These are phyloP conservation scores for Globisporangium orthogonon DNA, from an alignment of 352 stramenopile species.

Conservation along the genomic window DNA sequence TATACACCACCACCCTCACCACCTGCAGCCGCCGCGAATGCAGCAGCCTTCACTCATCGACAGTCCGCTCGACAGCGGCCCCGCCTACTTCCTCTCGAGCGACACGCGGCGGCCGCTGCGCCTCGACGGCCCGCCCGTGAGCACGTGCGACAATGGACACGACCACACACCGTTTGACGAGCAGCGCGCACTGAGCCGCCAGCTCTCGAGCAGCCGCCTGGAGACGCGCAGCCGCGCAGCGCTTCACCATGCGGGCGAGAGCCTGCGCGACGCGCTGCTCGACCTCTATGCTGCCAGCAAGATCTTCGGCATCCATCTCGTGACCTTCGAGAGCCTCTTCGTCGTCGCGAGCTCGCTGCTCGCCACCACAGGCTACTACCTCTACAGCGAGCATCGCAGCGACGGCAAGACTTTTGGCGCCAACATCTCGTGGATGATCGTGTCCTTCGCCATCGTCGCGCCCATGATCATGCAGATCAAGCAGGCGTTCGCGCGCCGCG, in stretches of 20 bases:
- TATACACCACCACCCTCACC: background rate
- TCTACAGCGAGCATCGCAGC: constrained; percentile 29
- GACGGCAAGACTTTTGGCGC: constrained; percentile 42
- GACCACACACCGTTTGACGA: constrained; percentile 17
- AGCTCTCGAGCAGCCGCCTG: constrained; percentile 13
- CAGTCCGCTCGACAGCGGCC: background rate
- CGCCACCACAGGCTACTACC: constrained; percentile 65
- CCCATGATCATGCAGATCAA: constrained; percentile 88
- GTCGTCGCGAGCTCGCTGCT: constrained; percentile 56
- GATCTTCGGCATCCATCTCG: constrained; percentile 67
- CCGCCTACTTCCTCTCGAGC: constrained; percentile 9
- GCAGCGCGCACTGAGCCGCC: constrained; percentile 1
- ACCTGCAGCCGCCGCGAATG: background rate
- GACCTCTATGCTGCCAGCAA: constrained; percentile 76
- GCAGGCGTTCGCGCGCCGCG: constrained; percentile 68
- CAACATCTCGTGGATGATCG: constrained; percentile 84
- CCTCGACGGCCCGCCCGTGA: constrained; percentile 10
- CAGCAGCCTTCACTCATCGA: background rate
- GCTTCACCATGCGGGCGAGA: constrained; percentile 29
- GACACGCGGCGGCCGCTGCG: constrained; percentile 4
- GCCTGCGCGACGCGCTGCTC: constrained; percentile 50
- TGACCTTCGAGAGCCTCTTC: constrained; percentile 75
- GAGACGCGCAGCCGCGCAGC: constrained; percentile 7
- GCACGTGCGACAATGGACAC: constrained; percentile 14
- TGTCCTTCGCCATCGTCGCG: constrained; percentile 75